phyloP scores from a whole-genome alignment of 2,329 filamentous ascomycete genomes.

The Didymellaceae sp. region DNA sequence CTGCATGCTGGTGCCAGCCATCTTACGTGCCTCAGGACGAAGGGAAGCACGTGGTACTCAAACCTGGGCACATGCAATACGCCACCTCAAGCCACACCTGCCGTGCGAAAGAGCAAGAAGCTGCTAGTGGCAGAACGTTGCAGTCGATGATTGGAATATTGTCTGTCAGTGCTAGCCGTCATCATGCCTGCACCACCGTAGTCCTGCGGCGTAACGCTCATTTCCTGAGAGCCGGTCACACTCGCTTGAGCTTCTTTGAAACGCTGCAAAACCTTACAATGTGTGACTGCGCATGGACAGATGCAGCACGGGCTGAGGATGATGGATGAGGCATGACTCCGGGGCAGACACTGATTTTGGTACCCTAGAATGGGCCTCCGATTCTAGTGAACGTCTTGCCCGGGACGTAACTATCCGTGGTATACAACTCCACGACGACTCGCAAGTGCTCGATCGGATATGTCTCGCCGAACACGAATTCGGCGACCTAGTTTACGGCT shows the following conservation, averaged over 20 bases:
- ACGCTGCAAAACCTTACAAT: conserved; percentile 11
- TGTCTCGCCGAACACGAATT: background rate
- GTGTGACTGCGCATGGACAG: conserved; percentile 10
- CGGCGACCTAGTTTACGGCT: background rate
- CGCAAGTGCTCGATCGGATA: background rate
- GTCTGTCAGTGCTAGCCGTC: no score
- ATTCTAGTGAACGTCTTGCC: conserved; percentile 1
- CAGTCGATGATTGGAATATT: no score
- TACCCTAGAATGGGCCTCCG: conserved; percentile 11
- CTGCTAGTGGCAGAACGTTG: no score
- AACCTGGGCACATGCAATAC: conserved; percentile 1
- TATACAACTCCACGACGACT: conserved; percentile 1
- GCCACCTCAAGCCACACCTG: background rate
- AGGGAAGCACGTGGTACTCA: background rate
- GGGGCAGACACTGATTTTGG: background rate
- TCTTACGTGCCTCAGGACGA: background rate
- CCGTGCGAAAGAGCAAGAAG: background rate
- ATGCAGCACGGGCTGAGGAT: conserved; percentile 8
- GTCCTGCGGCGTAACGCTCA: background rate
- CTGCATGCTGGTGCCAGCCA: background rate
- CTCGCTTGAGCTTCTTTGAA: conserved; percentile 3
- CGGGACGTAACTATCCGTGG: conserved; percentile 7
- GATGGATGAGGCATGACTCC: conserved; percentile 4
- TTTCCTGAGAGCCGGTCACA: background rate
- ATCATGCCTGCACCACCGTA: background rate